A percentile compares a stretch with the other conserved stretches of the same genome.
These are phyloP conservation scores for slime mould (Dictyostelium discoideum) DNA, from an alignment of 78 protist genomes.

Conservation along the genomic window DNA sequence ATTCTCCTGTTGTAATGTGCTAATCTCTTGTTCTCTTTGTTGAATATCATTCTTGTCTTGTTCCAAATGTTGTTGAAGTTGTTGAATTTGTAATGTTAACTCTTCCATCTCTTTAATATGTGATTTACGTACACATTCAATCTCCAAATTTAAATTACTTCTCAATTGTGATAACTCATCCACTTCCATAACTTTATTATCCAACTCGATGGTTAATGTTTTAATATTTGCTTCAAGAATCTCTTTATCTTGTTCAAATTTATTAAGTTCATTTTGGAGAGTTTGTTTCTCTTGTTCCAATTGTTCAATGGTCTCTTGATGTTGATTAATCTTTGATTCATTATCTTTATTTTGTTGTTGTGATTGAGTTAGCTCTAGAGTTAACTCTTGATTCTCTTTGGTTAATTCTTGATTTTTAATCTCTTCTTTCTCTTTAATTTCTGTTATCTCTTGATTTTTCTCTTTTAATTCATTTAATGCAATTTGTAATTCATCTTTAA, in stretches of 20 bases:
- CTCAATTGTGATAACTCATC: constrained; percentile 26
- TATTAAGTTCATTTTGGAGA: background rate
- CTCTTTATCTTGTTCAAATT: constrained; percentile 31
- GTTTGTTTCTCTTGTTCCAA: background rate
- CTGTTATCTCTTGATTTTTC: background rate
- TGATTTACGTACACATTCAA: constrained; percentile 64
- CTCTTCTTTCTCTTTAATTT: background rate
- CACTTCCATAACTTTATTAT: background rate
- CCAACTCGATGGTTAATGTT: background rate
- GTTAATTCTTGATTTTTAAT: background rate
- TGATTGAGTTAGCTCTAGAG: background rate
- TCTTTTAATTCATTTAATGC: background rate
- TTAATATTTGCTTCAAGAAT: background rate
- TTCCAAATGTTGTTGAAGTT: background rate
- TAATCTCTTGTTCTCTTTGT: background rate
- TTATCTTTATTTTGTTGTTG: background rate
- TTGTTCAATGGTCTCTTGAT: background rate
- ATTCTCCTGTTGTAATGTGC: background rate
- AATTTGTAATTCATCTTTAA: background rate
- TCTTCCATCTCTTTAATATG: constrained; percentile 76
- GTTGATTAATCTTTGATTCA: background rate
- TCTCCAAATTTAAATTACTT: constrained; percentile 36
- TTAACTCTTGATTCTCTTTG: background rate
- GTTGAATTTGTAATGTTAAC: constrained; percentile 19
- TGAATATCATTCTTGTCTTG: background rate